Evolutionary conservation across 148 eudicot genomes (phyloP).

Genomic region (Nepenthes gracilis): DNA sequence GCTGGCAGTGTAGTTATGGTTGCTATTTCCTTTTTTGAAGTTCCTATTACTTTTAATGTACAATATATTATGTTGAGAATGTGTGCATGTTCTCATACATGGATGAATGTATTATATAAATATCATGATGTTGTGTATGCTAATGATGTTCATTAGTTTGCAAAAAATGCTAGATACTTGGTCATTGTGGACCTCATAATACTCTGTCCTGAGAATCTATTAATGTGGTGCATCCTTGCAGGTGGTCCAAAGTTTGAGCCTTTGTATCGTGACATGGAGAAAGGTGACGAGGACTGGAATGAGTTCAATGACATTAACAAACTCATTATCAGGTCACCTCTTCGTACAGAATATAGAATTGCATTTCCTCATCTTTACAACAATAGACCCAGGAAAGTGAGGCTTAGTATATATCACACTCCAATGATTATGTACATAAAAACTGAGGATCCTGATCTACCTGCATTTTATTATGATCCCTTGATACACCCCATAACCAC

Average conservation of each 20-base stretch:
- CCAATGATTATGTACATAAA: conserved; percentile 97
- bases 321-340: conserved; percentile 93
- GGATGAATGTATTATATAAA: too few relatives aligned
- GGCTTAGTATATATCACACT: conserved; percentile 85
- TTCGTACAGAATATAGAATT: conserved; percentile 89
- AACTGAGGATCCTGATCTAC: conserved; percentile 97
- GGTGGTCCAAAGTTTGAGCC: conserved; percentile 99
- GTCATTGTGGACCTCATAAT: too few relatives aligned
- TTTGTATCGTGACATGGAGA: conserved; percentile 99
- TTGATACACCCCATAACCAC: conserved; percentile 81
- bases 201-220: background rate
- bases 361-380: conserved; percentile 98
- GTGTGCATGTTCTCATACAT: too few relatives aligned
- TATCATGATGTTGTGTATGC: too few relatives aligned
- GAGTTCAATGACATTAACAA: conserved; percentile 98
- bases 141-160: too few relatives aligned
- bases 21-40: too few relatives aligned
- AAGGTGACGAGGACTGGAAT: conserved; percentile 99
- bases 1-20: too few relatives aligned
- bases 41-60: too few relatives aligned
- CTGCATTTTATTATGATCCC: conserved; percentile 98
- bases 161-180: too few relatives aligned
- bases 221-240: conserved; percentile 18
- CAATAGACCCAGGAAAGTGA: conserved; percentile 95
- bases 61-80: too few relatives aligned